A percentile compares a stretch with the other conserved stretches of the same genome.
phyloP scores from a whole-genome alignment of 805 yeast species.

The Grigorovia humatica region DNA sequence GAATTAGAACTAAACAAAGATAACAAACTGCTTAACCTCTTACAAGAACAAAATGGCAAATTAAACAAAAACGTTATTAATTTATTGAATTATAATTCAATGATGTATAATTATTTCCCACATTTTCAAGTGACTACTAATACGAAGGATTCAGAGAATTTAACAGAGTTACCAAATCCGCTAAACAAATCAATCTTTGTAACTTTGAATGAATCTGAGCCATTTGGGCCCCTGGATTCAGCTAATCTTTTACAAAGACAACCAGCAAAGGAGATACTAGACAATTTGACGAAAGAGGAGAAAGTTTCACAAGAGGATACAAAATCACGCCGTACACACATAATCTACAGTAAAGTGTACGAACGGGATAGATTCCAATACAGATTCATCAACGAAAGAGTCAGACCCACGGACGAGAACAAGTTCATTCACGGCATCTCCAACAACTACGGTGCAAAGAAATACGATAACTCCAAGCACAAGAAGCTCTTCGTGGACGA shows the following conservation, averaged over 20 bases:
- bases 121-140: constrained; percentile 36
- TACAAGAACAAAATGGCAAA: neutral
- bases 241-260: constrained; percentile 73
- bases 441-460: neutral
- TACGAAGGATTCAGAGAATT: constrained; percentile 43
- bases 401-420: neutral
- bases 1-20: constrained; percentile 42
- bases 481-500: neutral
- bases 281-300: constrained; percentile 43
- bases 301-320: neutral
- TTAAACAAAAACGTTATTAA: neutral
- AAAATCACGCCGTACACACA: too few species aligned
- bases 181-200: constrained; percentile 76
- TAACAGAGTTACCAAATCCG: constrained; percentile 92
- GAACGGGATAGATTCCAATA: constrained; percentile 62
- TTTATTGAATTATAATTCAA: constrained; percentile 6
- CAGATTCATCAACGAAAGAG: constrained; percentile 53
- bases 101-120: constrained; percentile 78
- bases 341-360: neutral
- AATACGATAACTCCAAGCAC: neutral
- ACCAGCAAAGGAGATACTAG: constrained; percentile 76
- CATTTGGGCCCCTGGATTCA: constrained; percentile 93
- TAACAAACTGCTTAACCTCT: neutral
- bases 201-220: constrained; percentile 88
- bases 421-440: neutral